Percentiles rank a stretch among this genome's conserved stretches.
These are phyloP conservation scores for Chlamydomonas schloesseri DNA, from an alignment of 139 green algal species.

Conservation along the genomic window DNA sequence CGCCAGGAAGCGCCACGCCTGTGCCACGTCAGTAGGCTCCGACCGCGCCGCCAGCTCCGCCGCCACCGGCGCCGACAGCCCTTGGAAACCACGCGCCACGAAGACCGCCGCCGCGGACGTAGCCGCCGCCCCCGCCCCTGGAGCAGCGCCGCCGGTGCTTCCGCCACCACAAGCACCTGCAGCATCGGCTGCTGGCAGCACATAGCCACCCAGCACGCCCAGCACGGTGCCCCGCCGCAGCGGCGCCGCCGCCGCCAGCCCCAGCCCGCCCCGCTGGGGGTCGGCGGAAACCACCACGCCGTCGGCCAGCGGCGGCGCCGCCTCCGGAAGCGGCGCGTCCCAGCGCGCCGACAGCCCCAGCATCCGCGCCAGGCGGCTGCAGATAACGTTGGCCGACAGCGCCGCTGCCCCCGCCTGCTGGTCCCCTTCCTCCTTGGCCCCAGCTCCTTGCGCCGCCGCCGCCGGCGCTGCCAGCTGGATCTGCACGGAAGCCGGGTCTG, in stretches of 20 bases:
- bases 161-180: too few relatives aligned
- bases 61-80: neutral
- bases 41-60: neutral
- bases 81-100: neutral
- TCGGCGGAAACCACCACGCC: neutral
- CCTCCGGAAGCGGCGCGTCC: constrained; percentile 7
- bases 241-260: neutral
- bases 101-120: neutral
- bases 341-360: constrained; percentile 2
- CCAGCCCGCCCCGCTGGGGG: neutral
- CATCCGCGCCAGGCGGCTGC: neutral
- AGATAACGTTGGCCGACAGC: constrained; percentile 4
- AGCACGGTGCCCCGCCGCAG: neutral
- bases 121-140: too few relatives aligned
- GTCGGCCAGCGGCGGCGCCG: neutral
- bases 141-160: too few relatives aligned
- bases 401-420: too few relatives aligned
- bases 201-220: neutral
- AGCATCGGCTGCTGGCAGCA: neutral
- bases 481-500: constrained; percentile 4
- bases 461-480: neutral
- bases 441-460: neutral
- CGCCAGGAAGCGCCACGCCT: neutral
- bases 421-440: neutral
- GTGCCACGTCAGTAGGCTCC: neutral